Evolutionary conservation across 352 stramenopile species (phyloP), one percentile per base, ranked within the genome.

Genomic region (Phytophthora foliorum): DNA sequence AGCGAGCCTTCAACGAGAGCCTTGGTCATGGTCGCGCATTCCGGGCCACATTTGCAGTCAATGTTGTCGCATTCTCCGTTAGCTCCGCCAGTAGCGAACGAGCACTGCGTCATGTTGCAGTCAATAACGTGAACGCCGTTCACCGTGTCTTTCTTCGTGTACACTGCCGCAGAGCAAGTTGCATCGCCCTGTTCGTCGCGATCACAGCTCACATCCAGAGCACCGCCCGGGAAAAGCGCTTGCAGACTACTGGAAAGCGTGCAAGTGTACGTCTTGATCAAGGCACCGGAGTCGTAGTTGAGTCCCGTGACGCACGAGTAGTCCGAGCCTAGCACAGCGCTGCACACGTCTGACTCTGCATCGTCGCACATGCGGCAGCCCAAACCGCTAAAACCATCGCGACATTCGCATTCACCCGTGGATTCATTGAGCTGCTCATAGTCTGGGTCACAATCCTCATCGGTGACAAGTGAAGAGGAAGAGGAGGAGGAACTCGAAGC

Each of bases 201-300:
- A 50, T 91, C 71, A 63, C 86, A 94, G 14, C 54, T 67, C 19
- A 94, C 73, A 38, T 82, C 81, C 27, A 94, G 39, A 1, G 82
- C 82, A 46, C 86, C 84, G 63, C 91, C 84, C 0, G 72, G 51
- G 50, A 94, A 91, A 14, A 94, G 64, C 38, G 66, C 57, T 63
- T 92, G 76, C 7, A 94, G 69, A 9, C 65, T 61, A 6, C 61
- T 63, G 27, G 83, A 81, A 22, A 94, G 55, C 14, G 48, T 49
- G 57, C 86, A 94, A 25, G 74, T 74, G 72, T 94, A 94, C 32
- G 84, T 90, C 72, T 92, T 94, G 53, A 64, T 24, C 13, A 76
- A 75, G 6, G 44, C 52, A 1, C 11, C 41, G 9, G 78, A 65
- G 53, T 72, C 62, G 63, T 90, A 94, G 5, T 32, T 73, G 46